These are phyloP conservation scores for Datisca glomerata DNA, from an alignment of 306 rosid species.

Conservation along the genomic window DNA sequence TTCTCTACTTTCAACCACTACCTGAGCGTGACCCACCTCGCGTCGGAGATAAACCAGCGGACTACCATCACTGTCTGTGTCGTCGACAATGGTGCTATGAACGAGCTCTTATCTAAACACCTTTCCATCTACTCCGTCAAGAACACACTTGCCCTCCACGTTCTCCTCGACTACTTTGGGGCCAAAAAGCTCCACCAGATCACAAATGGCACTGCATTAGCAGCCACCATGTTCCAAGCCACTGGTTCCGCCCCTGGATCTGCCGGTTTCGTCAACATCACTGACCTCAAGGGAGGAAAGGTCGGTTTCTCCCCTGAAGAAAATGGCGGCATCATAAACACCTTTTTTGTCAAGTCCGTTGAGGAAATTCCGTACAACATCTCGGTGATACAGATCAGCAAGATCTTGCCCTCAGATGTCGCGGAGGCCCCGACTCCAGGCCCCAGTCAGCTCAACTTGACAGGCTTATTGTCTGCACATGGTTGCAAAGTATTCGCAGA, in stretches of 20 bases:
- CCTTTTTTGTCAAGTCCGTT: slow-evolving; percentile 54
- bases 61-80: slow-evolving; percentile 72
- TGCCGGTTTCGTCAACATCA: slow-evolving; percentile 72
- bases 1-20: slow-evolving; percentile 70
- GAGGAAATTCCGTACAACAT: slow-evolving; percentile 59
- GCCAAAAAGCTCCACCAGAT: slow-evolving; percentile 94
- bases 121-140: slow-evolving; percentile 48
- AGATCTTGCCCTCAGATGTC: slow-evolving; percentile 36
- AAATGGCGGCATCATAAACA: slow-evolving; percentile 34
- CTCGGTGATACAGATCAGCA: slow-evolving; percentile 61
- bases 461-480: slow-evolving; percentile 47
- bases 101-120: slow-evolving; percentile 30
- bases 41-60: slow-evolving; percentile 42
- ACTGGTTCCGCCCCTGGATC: slow-evolving; percentile 64
- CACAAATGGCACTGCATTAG: slow-evolving; percentile 72
- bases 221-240: slow-evolving; percentile 78
- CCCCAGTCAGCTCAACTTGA: slow-evolving; percentile 47
- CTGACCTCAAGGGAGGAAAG: slow-evolving; percentile 65
- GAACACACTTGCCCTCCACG: slow-evolving; percentile 74
- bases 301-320: slow-evolving; percentile 56
- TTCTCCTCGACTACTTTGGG: slow-evolving; percentile 74
- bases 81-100: slow-evolving; percentile 77
- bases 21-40: slow-evolving; percentile 55
- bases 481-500: slow-evolving; percentile 72
- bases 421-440: slow-evolving; percentile 67